Percentiles rank a stretch among this genome's conserved stretches.
These are phyloP conservation scores for Metschnikowia cubensis DNA, from an alignment of 805 yeast genomes.

Conservation along the genomic window DNA sequence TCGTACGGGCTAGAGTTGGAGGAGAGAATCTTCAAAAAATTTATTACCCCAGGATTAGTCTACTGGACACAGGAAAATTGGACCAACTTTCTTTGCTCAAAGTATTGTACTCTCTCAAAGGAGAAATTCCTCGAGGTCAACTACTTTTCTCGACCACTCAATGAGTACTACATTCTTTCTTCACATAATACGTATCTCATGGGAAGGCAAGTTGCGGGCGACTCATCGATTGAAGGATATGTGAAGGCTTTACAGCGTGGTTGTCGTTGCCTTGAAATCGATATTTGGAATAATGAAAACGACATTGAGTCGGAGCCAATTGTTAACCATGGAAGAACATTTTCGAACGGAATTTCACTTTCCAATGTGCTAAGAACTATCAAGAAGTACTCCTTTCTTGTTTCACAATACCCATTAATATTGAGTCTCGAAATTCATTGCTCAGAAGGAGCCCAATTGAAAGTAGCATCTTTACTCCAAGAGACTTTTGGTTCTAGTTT, in stretches of 20 bases:
- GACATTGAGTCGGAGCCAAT: constrained; percentile 61
- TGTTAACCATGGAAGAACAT: constrained; percentile 84
- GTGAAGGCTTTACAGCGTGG: constrained; percentile 84
- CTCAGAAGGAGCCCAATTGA: constrained; percentile 59
- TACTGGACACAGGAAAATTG: constrained; percentile 7
- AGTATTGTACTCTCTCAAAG: constrained; percentile 8
- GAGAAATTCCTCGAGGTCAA: constrained; percentile 8
- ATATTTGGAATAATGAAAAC: constrained; percentile 79
- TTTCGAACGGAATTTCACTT: constrained; percentile 71
- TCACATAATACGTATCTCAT: constrained; percentile 90
- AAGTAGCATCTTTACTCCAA: constrained; percentile 49
- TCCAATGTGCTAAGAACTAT: constrained; percentile 67
- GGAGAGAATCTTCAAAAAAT: constrained; percentile 27
- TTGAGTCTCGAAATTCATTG: constrained; percentile 86
- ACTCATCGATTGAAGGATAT: constrained; percentile 86
- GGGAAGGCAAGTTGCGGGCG: constrained; percentile 86
- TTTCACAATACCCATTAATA: constrained; percentile 81
- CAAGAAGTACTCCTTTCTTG: constrained; percentile 81
- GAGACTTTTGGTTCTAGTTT: constrained; percentile 59
- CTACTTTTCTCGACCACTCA: constrained; percentile 53
- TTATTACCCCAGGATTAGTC: constrained; percentile 15
- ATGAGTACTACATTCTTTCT: constrained; percentile 84
- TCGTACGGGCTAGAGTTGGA: constrained; percentile 23
- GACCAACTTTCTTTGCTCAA: constrained; percentile 10
- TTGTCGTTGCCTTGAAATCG: constrained; percentile 92